Evolutionary conservation across 2,329 filamentous ascomycete genomes (phyloP), one percentile per base, ranked within the genome.

Genomic region (Phyllosticta capitalensis): DNA sequence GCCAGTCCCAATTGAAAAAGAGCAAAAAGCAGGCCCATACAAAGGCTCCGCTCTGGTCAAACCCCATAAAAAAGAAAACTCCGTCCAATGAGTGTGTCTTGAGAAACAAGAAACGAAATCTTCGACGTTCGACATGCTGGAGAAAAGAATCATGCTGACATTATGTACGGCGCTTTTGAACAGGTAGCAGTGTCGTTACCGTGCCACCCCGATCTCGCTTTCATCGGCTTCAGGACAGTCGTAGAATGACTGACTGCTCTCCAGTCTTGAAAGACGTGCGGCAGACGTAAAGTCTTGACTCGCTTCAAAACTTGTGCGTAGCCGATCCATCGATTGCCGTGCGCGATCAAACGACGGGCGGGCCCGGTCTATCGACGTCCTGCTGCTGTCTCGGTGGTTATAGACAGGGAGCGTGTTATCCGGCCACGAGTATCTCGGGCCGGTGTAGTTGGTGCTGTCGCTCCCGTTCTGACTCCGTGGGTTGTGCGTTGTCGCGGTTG

Each of bases 221-320:
- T 30, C 52, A n/a, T 9, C 49, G 49, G 19, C 49, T n/a, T 51
- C 21, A 19, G 49, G 30, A 14, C 30, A 38, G 30, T 38, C 30
- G 30, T 38, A 38, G 30, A 38, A 22, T 22, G 61, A 62, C 22
- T 65, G 21, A 62, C 71, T 61, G 81, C 88, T 92, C 76, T 96
- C 94, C 64, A 96, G 84, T 63, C 91, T 83, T 54, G 86, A 87
- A 65, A 99, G 76, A 70, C 92, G 85, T 45, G 90, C 90, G 14
- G 92, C 92, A 26, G 89, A 92, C 0, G 92, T 96, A 69, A 96
- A 96, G 67, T 97, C 94, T 67, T 85, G 88, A 72, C 87, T 94
- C 45, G 84, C 85, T 74, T 96, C 92, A 70, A 90, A 96, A 72
- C 89, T 92, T 10, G 88, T 82, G 65, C 91, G 82, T 19, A 90